Conservation (phyloP, 139 green algal species). For the Auxenochlorella pyrenoidosa region DNA sequence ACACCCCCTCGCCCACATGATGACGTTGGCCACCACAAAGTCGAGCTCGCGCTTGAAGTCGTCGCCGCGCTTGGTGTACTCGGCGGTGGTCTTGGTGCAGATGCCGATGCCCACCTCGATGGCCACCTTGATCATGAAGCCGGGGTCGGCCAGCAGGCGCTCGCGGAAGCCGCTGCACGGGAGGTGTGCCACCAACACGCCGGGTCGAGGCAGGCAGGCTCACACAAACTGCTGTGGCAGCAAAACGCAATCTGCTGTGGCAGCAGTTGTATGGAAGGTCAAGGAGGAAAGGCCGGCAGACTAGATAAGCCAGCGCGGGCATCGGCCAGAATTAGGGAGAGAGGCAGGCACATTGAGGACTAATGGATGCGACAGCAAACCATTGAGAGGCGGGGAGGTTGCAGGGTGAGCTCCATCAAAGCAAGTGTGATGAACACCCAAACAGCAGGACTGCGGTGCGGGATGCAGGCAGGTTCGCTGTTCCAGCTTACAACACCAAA, state of each 20-base stretch:
- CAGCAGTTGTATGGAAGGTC: no score
- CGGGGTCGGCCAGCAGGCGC: constrained; percentile 91
- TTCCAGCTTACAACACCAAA: neutral
- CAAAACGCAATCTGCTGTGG: no score
- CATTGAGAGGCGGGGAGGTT: no score
- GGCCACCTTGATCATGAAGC: constrained; percentile 89
- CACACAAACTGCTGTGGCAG: no score
- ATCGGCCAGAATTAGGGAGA: no score
- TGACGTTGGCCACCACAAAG: constrained; percentile 95
- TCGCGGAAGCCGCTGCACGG: constrained; percentile 86
- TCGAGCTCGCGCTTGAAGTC: constrained; percentile 78
- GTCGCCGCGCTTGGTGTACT: constrained; percentile 83
- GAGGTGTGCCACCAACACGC: neutral
- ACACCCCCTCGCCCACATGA: constrained; percentile 74
- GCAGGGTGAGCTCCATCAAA: neutral
- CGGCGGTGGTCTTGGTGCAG: constrained; percentile 89
- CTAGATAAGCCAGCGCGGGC: neutral
- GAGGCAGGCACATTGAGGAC: neutral
- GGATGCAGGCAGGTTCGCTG: neutral
- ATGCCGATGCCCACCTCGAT: constrained; percentile 93
- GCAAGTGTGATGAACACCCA: neutral
- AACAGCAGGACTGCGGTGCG: neutral
- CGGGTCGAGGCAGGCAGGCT: neutral
- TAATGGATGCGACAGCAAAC: no score
- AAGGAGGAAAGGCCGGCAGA: neutral